Conservation (phyloP, 1,139 yeast genomes). For the Pichia sp. region DNA sequence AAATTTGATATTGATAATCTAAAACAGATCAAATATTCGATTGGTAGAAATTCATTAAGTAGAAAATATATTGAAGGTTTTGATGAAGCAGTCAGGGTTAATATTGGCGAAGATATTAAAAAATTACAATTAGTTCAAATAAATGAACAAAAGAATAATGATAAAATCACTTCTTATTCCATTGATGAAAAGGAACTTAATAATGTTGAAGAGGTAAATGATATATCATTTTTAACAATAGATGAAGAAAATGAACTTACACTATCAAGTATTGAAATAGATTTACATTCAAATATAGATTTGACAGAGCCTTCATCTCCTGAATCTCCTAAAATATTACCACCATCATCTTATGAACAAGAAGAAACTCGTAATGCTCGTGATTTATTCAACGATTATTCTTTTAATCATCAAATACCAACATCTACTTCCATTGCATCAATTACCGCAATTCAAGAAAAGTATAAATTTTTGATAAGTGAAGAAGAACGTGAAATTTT, state of each 20-base stretch:
- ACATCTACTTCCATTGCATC: constrained; percentile 13
- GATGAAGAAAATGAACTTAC: background rate
- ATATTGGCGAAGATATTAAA: constrained; percentile 24
- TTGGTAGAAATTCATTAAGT: constrained; percentile 43
- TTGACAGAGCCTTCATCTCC: background rate
- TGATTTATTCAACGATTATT: constrained; percentile 11
- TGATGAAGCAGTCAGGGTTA: constrained; percentile 29
- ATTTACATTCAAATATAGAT: background rate
- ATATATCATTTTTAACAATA: background rate
- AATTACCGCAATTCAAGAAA: constrained; percentile 15
- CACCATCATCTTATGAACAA: constrained; percentile 11
- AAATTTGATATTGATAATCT: constrained; percentile 42
- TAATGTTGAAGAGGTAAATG: background rate
- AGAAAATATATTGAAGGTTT: constrained; percentile 18
- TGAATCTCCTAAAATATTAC: background rate
- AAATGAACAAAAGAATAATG: background rate
- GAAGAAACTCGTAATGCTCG: constrained; percentile 14
- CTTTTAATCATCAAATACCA: background rate
- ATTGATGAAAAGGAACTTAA: constrained; percentile 1
- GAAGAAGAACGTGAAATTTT: constrained; percentile 16
- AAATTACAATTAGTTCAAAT: constrained; percentile 11
- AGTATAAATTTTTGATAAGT: constrained; percentile 12
- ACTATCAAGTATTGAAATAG: background rate
- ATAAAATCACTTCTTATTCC: background rate
- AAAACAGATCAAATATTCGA: constrained; percentile 57